A percentile compares a stretch with the other conserved stretches of the same genome.
These are phyloP conservation scores for Penicillium sp. DNA, from an alignment of 2,329 filamentous ascomycete species.

Conservation along the genomic window DNA sequence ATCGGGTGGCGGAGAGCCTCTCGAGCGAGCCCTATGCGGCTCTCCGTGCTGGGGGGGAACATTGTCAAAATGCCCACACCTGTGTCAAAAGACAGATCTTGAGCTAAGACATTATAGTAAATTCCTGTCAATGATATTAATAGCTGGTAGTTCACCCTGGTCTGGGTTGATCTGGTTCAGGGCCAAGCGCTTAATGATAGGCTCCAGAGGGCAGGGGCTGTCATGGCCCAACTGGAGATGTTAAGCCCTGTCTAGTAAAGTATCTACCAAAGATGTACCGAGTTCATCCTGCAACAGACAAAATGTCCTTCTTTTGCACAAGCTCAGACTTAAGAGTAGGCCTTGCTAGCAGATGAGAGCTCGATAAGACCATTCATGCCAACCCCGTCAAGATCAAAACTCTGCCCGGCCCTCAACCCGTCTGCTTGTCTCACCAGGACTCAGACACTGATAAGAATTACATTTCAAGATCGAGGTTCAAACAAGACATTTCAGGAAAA, in stretches of 20 bases:
- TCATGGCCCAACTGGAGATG: conserved; percentile 18
- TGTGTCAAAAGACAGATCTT: neutral
- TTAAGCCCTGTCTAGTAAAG: neutral
- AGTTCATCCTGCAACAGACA: neutral
- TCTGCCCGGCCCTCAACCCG: neutral
- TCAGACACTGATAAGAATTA: conserved; percentile 1
- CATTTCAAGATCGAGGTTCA: conserved; percentile 18
- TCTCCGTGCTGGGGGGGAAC: conserved; percentile 33
- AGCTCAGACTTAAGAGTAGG: neutral
- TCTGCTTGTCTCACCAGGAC: conserved; percentile 12
- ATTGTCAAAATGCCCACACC: conserved; percentile 25
- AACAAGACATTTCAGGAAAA: conserved; percentile 13
- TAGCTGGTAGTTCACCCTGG: neutral
- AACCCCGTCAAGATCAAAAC: neutral
- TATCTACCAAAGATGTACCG: neutral
- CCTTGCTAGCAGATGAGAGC: neutral
- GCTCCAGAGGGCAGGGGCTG: conserved; percentile 15
- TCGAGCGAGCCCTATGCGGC: conserved; percentile 35
- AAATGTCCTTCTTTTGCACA: neutral
- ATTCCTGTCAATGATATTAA: neutral
- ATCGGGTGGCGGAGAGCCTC: conserved; percentile 20
- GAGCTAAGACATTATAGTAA: neutral
- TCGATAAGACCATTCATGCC: neutral
- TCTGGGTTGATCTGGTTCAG: conserved; percentile 22
- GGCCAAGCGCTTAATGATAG: conserved; percentile 9